phyloP scores from a whole-genome alignment of 768 basidiomycete genomes.

The Leccinum subtestaceum region DNA sequence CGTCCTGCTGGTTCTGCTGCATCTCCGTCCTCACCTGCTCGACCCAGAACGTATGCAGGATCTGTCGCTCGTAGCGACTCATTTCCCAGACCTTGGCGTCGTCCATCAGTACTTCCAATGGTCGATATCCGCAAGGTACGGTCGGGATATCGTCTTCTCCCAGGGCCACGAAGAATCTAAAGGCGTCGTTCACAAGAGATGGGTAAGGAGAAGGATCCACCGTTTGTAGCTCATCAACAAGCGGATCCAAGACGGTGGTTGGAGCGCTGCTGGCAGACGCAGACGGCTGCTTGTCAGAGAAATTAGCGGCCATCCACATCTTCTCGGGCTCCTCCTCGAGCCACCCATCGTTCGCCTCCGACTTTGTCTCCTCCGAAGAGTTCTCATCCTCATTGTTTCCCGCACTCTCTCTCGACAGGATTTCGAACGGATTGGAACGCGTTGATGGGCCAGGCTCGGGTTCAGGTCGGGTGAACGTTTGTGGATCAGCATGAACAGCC shows the following conservation, averaged over 20 bases:
- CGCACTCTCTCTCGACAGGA: conserved; percentile 2
- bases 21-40: conserved; percentile 36
- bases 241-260: background rate
- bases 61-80: conserved; percentile 47
- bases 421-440: conserved; percentile 18
- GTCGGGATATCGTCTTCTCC: conserved; percentile 37
- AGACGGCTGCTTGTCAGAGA: background rate
- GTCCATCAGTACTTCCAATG: conserved; percentile 37
- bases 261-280: background rate
- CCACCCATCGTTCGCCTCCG: conserved; percentile 9
- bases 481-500: background rate
- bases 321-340: conserved; percentile 23
- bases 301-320: conserved; percentile 25
- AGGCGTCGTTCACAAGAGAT: conserved; percentile 25
- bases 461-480: background rate
- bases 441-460: conserved; percentile 4
- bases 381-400: conserved; percentile 4
- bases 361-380: background rate
- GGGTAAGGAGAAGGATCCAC: background rate
- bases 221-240: background rate
- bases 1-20: conserved; percentile 30
- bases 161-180: conserved; percentile 38
- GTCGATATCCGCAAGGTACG: conserved; percentile 37
- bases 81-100: conserved; percentile 50
- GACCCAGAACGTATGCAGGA: conserved; percentile 47